phyloP scores from a whole-genome alignment of 1,284 basidiomycete genomes.

The Ustilago cynodontis region DNA sequence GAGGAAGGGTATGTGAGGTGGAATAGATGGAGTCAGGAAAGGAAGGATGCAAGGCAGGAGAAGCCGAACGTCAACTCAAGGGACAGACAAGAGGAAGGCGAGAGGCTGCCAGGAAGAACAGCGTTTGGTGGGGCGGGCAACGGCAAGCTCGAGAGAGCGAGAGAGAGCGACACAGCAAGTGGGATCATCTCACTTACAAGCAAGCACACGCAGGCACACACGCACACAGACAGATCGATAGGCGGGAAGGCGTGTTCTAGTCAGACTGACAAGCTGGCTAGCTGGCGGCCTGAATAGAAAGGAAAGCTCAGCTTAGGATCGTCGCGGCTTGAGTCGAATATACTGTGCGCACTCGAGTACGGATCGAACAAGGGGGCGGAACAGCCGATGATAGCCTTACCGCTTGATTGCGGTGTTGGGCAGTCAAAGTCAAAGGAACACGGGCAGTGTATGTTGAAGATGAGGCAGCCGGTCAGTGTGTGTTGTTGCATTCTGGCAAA shows the following conservation, averaged over 20 bases:
- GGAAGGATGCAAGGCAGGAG: not conserved
- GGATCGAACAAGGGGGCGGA: slow-evolving; percentile 23
- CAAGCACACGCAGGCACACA: no score
- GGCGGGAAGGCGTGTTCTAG: no score
- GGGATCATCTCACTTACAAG: not conserved
- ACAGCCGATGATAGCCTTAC: slow-evolving; percentile 2
- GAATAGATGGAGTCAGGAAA: not conserved
- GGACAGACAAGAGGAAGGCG: not conserved
- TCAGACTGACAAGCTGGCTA: not conserved
- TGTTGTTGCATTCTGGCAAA: not conserved
- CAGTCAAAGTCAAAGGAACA: slow-evolving; percentile 3
- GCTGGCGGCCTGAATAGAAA: not conserved
- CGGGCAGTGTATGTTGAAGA: slow-evolving; percentile 2
- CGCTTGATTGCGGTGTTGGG: not conserved
- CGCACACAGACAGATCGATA: no score
- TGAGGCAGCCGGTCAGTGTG: not conserved
- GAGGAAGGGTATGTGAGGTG: not conserved
- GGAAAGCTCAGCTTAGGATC: no score
- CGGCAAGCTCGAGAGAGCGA: not conserved
- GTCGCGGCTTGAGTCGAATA: not conserved
- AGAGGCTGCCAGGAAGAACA: not conserved
- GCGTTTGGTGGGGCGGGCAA: slow-evolving; percentile 3
- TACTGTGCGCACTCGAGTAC: slow-evolving; percentile 3
- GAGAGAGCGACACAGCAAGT: slow-evolving; percentile 5
- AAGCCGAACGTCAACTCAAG: no score